Conservation (phyloP, 768 basidiomycete genomes). For the Neoboletus brunneissimus region DNA sequence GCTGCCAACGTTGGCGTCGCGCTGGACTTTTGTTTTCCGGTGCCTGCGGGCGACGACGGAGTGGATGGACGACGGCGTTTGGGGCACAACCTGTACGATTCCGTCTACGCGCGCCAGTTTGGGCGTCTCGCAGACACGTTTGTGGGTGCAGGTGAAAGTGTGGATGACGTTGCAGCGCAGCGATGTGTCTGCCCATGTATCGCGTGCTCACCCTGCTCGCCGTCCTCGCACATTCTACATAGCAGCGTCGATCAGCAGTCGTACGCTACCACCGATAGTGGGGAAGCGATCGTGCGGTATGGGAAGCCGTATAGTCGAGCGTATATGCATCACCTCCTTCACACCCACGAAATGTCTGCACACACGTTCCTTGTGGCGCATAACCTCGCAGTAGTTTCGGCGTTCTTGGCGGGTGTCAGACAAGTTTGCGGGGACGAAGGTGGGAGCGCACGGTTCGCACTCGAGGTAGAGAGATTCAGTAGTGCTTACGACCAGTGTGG, state of each 20-base stretch:
- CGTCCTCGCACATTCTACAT: constrained; percentile 40
- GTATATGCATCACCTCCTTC: constrained; percentile 81
- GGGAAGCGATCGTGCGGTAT: constrained; percentile 7
- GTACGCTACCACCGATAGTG: neutral
- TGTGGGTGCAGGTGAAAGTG: constrained; percentile 12
- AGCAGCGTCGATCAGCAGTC: constrained; percentile 40
- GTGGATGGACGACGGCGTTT: constrained; percentile 26
- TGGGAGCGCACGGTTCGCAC: constrained; percentile 27
- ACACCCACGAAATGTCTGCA: constrained; percentile 89
- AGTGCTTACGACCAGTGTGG: constrained; percentile 48
- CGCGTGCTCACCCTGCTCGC: constrained; percentile 51
- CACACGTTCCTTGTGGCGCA: constrained; percentile 74
- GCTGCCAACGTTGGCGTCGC: constrained; percentile 71
- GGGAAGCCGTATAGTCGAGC: constrained; percentile 46
- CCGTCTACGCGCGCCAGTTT: constrained; percentile 60
- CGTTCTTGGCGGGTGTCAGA: constrained; percentile 63
- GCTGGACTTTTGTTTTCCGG: constrained; percentile 76
- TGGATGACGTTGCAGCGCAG: neutral
- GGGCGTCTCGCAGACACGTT: constrained; percentile 44
- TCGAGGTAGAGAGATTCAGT: constrained; percentile 52
- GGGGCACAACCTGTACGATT: constrained; percentile 73
- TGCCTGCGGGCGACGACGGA: constrained; percentile 10
- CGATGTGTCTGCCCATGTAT: constrained; percentile 44
- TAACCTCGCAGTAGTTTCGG: constrained; percentile 65
- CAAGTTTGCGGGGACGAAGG: constrained; percentile 10